Base-by-base conservation (phyloP, 2,329 filamentous ascomycete species). In the Claviceps spartinae region DNA sequence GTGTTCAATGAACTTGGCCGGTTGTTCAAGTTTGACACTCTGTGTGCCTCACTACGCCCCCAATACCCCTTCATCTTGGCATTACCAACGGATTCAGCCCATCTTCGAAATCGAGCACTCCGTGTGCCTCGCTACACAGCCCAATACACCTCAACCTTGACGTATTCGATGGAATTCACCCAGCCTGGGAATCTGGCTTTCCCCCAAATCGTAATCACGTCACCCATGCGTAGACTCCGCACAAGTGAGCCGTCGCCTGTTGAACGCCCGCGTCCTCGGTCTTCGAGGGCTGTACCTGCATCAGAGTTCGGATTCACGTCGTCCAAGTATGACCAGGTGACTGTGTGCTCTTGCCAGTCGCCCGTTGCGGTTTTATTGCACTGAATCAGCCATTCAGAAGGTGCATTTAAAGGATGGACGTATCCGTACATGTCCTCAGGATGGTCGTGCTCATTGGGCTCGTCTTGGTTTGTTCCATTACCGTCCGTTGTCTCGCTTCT, bases 141-240 rank as follows among this genome's bases (percentile, higher is more conserved):
- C 77, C 78, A 83, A 59, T 78, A 82, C 26, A 83, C 69, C 53
- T 78, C 75, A 34, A 83, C 65, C 61, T 70, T 69, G 2, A 76
- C 73, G 13, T 64, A 68, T 47, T 75, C 62, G 9, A 82, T 62
- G 13, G 64, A 50, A 55, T 83, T 83, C 1, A 51, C 46, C 81
- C 81, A 84, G 0, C 65, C 72, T 0, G 60, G 63, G 52, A 78
- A 83, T 53, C 79, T 71, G 2, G 77, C 72, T 63, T 76, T 80
- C 1, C 67, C 79, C 80, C 80, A 83, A 1, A 83, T 59, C 0
- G 79, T 82, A 11, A 83, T 65, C 18, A 80, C 72, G 57, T 84
- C 81, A 1, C 81, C 81, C n/a, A 79, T 56, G 56, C 71, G 73
- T 56, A 84, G 60, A 46, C 65, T 68, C 16, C 75, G 72, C 37